Conservation (phyloP, 1,284 basidiomycete genomes). For the Lentinula novae-zelandiae region DNA sequence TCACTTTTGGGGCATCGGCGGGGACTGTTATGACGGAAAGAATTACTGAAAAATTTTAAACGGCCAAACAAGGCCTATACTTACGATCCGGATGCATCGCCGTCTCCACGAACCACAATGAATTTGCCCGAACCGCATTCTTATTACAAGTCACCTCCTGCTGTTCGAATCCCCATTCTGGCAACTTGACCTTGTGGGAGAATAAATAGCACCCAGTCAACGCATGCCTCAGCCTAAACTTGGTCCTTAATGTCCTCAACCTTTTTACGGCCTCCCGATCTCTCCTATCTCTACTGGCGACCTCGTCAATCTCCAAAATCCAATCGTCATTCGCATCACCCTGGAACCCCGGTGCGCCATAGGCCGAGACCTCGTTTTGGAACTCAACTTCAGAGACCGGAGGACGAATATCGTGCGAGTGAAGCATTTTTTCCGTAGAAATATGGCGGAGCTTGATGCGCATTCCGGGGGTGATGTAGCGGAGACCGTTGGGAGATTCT, state of each 20-base stretch:
- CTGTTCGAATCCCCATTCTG: conserved; percentile 97
- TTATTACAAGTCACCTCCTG: conserved; percentile 99
- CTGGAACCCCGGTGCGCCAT: conserved; percentile 82
- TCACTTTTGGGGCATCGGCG: conserved; percentile 73
- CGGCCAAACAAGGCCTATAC: conserved; percentile 28
- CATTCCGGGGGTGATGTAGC: conserved; percentile 63
- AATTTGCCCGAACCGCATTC: conserved; percentile 88
- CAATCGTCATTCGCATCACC: conserved; percentile 97
- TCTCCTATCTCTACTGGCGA: conserved; percentile 50
- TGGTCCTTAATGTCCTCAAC: conserved; percentile 77
- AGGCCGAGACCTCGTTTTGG: conserved; percentile 97
- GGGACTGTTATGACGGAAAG: conserved; percentile 50
- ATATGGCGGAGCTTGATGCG: conserved; percentile 86
- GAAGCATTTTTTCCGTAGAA: conserved; percentile 81
- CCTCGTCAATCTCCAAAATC: conserved; percentile 83
- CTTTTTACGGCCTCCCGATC: conserved; percentile 71
- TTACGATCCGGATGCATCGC: conserved; percentile 72
- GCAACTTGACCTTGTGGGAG: conserved; percentile 96
- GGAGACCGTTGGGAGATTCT: conserved; percentile 44
- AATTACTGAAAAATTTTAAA: not conserved
- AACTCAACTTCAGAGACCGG: conserved; percentile 99
- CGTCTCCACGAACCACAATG: conserved; percentile 95
- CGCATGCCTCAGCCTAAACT: conserved; percentile 83
- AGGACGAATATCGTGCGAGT: conserved; percentile 92
- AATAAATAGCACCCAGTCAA: conserved; percentile 95